These are phyloP conservation scores for Ceratobasidium theobromae DNA, from an alignment of 1,284 basidiomycete species.

Conservation along the genomic window DNA sequence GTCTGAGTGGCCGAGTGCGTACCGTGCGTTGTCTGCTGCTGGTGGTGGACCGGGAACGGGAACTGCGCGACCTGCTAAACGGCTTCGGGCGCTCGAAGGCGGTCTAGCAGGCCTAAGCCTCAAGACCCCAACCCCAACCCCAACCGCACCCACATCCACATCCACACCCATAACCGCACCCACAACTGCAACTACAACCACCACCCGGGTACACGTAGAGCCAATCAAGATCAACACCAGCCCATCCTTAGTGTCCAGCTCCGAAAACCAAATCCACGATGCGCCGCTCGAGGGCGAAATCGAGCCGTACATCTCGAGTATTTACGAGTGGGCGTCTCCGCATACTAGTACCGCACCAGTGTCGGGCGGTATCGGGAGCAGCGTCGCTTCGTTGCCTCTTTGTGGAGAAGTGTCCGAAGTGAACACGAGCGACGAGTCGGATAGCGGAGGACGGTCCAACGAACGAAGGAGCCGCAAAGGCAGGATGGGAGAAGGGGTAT, in stretches of 20 bases:
- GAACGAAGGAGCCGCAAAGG: slow-evolving; percentile 33
- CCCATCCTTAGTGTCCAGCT: neutral
- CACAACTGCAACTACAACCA: too few species aligned
- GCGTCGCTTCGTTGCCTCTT: slow-evolving; percentile 21
- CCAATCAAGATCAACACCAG: neutral
- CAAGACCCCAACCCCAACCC: slow-evolving; percentile 24
- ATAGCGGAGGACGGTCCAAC: neutral
- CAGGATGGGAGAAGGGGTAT: slow-evolving; percentile 23
- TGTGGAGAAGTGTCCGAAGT: slow-evolving; percentile 12
- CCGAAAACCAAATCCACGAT: neutral
- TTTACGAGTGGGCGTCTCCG: slow-evolving; percentile 24
- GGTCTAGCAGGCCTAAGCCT: slow-evolving; percentile 59
- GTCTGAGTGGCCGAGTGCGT: slow-evolving; percentile 22
- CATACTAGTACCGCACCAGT: too few species aligned
- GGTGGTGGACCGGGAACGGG: too few species aligned
- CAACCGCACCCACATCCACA: too few species aligned
- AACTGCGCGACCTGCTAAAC: slow-evolving; percentile 3
- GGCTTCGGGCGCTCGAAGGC: slow-evolving; percentile 51
- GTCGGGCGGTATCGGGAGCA: neutral
- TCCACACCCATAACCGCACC: too few species aligned
- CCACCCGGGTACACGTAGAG: too few species aligned
- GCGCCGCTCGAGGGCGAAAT: neutral
- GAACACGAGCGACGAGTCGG: slow-evolving; percentile 5
- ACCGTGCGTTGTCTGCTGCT: neutral
- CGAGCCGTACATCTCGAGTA: slow-evolving; percentile 22